Conservation (phyloP, 192 early-diverging fungal genomes). For the Coemansia sp. region DNA sequence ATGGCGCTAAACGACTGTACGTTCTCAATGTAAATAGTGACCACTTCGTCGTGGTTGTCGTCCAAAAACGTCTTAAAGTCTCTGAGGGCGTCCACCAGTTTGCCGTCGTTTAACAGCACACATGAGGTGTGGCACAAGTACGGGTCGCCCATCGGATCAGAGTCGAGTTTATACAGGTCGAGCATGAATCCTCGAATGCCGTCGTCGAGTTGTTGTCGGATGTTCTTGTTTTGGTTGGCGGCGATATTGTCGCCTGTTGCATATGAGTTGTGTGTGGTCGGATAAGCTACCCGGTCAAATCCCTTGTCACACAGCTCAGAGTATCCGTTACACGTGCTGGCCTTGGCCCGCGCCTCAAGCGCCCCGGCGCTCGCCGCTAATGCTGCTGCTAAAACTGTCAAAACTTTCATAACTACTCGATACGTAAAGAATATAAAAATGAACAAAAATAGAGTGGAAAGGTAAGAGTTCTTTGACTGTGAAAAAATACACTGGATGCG, state of each 20-base stretch:
- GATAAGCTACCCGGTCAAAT: slow-evolving; percentile 62
- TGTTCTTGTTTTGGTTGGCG: slow-evolving; percentile 65
- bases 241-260: slow-evolving; percentile 54
- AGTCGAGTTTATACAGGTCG: slow-evolving; percentile 51
- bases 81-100: slow-evolving; percentile 56
- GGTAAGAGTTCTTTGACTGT: not conserved
- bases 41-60: slow-evolving; percentile 65
- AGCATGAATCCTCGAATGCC: slow-evolving; percentile 75
- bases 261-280: slow-evolving; percentile 75
- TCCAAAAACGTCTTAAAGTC: slow-evolving; percentile 61
- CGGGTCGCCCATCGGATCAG: slow-evolving; percentile 19
- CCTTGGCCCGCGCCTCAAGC: slow-evolving; percentile 2
- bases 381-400: slow-evolving; percentile 3
- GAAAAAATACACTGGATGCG: not conserved
- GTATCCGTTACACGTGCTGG: slow-evolving; percentile 63
- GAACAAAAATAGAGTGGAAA: not conserved
- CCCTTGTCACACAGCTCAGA: slow-evolving; percentile 60
- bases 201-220: slow-evolving; percentile 64
- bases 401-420: not conserved
- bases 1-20: slow-evolving; percentile 48
- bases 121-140: slow-evolving; percentile 72
- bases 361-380: not conserved
- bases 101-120: slow-evolving; percentile 58
- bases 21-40: slow-evolving; percentile 77
- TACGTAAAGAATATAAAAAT: not conserved